phyloP scores from a whole-genome alignment of 352 stramenopile genomes.

The Pythium myriotylum region DNA sequence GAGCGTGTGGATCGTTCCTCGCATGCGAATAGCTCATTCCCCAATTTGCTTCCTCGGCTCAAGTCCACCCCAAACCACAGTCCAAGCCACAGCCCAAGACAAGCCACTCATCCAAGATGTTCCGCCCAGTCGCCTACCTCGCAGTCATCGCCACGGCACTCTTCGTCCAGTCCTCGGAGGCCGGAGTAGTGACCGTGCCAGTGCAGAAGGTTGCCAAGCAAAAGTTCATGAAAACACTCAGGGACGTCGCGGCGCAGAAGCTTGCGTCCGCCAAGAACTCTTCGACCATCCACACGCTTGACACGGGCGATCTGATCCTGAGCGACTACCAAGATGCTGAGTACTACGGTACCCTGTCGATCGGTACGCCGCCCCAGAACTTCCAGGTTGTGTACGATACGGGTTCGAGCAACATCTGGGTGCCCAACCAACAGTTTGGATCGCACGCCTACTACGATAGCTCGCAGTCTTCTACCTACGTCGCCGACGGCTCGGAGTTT shows the following conservation, averaged over 20 bases:
- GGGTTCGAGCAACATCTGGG: conserved; percentile 96
- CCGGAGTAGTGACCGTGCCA: neutral
- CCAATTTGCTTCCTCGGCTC: neutral
- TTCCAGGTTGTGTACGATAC: conserved; percentile 98
- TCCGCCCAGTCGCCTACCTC: conserved; percentile 1
- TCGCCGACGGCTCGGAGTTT: conserved; percentile 91
- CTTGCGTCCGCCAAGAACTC: neutral
- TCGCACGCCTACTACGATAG: conserved; percentile 88
- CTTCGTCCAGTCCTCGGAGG: neutral
- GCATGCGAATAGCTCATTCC: neutral
- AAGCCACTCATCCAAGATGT: neutral
- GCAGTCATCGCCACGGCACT: neutral
- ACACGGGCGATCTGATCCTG: conserved; percentile 54
- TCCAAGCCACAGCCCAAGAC: neutral
- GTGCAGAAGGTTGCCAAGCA: neutral
- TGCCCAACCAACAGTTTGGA: conserved; percentile 77
- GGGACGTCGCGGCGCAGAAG: neutral
- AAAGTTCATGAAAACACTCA: neutral
- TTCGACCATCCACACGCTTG: neutral
- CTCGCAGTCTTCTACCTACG: conserved; percentile 81
- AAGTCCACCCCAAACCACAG: neutral
- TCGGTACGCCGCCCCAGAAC: conserved; percentile 91
- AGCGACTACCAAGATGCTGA: conserved; percentile 90
- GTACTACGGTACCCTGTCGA: conserved; percentile 92
- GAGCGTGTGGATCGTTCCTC: no score